Conservation (phyloP, 352 stramenopile species). For the Phytopythium kandeliae region DNA sequence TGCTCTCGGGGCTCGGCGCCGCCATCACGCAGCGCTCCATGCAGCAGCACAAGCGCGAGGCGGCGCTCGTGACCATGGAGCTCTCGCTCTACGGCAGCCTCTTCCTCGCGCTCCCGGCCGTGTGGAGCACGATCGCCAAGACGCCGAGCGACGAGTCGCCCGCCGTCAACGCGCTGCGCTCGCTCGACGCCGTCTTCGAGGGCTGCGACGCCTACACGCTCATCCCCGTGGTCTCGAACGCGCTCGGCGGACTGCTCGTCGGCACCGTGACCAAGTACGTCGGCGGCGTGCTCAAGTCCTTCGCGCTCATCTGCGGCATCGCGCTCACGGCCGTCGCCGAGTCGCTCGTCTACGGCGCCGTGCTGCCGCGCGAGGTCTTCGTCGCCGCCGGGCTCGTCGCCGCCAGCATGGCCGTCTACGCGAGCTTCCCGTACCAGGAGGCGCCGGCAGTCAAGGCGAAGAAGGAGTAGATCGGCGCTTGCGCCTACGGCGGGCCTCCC, state of each 20-base stretch:
- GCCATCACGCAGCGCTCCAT: constrained; percentile 77
- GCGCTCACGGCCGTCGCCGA: constrained; percentile 82
- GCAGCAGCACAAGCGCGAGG: constrained; percentile 62
- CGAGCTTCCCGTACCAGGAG: constrained; percentile 55
- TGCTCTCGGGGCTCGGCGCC: constrained; percentile 71
- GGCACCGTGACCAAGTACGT: constrained; percentile 87
- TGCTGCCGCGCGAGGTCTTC: constrained; percentile 57
- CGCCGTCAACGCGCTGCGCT: constrained; percentile 14
- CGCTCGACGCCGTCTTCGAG: constrained; percentile 38
- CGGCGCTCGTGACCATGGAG: constrained; percentile 78
- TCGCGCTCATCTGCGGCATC: constrained; percentile 85
- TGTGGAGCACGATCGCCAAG: constrained; percentile 35
- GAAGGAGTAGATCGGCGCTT: constrained; percentile 18
- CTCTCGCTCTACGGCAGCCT: constrained; percentile 70
- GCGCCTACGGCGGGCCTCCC: too few relatives aligned
- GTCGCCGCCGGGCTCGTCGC: constrained; percentile 65
- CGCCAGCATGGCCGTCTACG: constrained; percentile 70
- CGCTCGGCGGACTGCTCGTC: constrained; percentile 77
- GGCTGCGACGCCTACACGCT: constrained; percentile 73
- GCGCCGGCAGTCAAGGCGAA: constrained; percentile 14
- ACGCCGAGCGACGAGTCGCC: constrained; percentile 27
- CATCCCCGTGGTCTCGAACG: constrained; percentile 78
- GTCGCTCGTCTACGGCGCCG: constrained; percentile 55
- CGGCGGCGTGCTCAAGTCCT: constrained; percentile 89
- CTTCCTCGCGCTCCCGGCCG: constrained; percentile 52